Evolutionary conservation across 345 rosid species (phyloP).

Genomic region (Salix dunnii): DNA sequence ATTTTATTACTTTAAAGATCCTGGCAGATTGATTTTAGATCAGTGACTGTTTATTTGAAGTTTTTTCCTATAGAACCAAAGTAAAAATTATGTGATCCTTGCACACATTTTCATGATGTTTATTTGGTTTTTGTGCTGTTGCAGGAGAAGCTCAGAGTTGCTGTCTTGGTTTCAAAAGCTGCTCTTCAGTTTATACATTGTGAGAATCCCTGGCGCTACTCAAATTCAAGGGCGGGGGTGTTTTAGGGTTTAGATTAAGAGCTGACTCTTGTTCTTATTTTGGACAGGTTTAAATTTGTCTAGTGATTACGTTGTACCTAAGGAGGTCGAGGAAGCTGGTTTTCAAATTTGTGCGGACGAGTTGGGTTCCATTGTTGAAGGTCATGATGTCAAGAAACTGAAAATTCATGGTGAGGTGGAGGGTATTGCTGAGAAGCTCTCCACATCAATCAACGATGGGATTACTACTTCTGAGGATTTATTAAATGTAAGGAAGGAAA

Average conservation of each 20-base stretch:
- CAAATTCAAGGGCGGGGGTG: background rate
- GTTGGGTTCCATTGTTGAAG: constrained; percentile 79
- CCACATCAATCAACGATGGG: constrained; percentile 56
- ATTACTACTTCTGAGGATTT: constrained; percentile 46
- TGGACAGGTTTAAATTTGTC: constrained; percentile 52
- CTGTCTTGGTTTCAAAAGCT: constrained; percentile 90
- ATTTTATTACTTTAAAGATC: too few species aligned
- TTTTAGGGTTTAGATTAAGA: constrained; percentile 2
- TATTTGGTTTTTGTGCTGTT: constrained; percentile 6
- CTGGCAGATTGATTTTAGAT: background rate
- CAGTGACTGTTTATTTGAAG: too few species aligned
- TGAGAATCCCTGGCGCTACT: constrained; percentile 29
- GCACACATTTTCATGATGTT: constrained; percentile 9
- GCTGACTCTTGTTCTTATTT: constrained; percentile 23
- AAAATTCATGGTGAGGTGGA: constrained; percentile 69
- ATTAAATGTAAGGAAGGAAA: constrained; percentile 42
- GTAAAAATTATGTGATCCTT: background rate
- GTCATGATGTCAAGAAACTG: constrained; percentile 75
- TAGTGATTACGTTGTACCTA: constrained; percentile 68
- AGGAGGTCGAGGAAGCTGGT: constrained; percentile 68
- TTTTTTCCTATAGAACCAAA: too few species aligned
- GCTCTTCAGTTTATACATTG: constrained; percentile 82
- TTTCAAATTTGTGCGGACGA: constrained; percentile 88
- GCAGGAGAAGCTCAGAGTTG: constrained; percentile 81
- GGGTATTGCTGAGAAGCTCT: constrained; percentile 58